Conservation (phyloP, 2,329 filamentous ascomycete genomes). For the Gnomoniopsis sp. region DNA sequence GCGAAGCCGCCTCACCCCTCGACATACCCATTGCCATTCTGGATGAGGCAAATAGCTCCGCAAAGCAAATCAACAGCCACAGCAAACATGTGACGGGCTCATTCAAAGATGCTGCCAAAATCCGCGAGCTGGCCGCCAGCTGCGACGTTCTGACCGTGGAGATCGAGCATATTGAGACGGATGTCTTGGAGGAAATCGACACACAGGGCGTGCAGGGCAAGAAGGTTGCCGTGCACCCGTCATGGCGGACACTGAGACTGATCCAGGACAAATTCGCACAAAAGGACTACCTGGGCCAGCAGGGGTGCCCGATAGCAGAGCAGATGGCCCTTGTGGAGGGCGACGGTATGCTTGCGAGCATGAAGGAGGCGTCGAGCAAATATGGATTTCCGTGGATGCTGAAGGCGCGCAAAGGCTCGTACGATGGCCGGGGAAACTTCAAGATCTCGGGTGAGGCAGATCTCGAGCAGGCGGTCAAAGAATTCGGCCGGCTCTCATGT, state of each 20-base stretch:
- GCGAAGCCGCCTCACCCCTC: conserved; percentile 73
- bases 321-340: conserved; percentile 60
- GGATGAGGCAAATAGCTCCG: conserved; percentile 72
- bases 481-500: conserved; percentile 66
- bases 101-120: conserved; percentile 78
- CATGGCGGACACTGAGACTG: conserved; percentile 78
- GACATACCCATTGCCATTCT: conserved; percentile 77
- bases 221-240: conserved; percentile 68
- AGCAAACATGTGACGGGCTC: conserved; percentile 75
- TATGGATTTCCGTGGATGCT: conserved; percentile 88
- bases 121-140: conserved; percentile 70
- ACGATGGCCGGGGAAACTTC: conserved; percentile 78
- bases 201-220: conserved; percentile 57
- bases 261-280: conserved; percentile 95
- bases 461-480: conserved; percentile 61
- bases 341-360: conserved; percentile 53
- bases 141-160: conserved; percentile 88
- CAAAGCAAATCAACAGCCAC: conserved; percentile 81
- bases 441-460: conserved; percentile 44
- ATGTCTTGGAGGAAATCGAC: conserved; percentile 79
- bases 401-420: conserved; percentile 85
- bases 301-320: conserved; percentile 69
- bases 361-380: conserved; percentile 59
- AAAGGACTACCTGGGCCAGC: conserved; percentile 71
- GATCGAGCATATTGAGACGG: conserved; percentile 93